Evolutionary conservation across 306 rosid species (phyloP).

Genomic region (Inga oerstediana): DNA sequence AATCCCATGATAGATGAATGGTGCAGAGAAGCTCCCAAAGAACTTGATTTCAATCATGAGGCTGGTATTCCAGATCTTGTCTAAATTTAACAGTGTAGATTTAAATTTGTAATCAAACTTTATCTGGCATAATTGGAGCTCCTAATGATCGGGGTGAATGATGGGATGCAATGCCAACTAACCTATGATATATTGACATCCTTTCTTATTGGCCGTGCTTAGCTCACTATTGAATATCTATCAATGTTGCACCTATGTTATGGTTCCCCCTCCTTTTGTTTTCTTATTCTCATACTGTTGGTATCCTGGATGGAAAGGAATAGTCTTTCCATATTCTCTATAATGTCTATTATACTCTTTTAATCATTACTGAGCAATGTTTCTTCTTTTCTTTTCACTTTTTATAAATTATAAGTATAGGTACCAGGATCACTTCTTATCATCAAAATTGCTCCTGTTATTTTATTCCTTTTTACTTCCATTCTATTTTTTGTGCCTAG

Average conservation of each 20-base stretch:
- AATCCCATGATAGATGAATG: constrained; percentile 99
- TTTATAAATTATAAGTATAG: neutral
- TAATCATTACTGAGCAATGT: neutral
- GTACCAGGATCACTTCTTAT: neutral
- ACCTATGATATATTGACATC: neutral
- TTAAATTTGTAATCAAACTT: neutral
- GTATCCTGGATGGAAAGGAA: neutral
- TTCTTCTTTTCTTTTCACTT: neutral
- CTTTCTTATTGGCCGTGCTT: neutral
- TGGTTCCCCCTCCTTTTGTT: neutral
- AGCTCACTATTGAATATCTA: neutral
- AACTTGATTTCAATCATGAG: constrained; percentile 90
- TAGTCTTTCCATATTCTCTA: neutral
- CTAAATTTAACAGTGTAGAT: neutral
- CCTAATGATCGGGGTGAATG: neutral
- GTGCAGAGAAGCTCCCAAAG: constrained; percentile 99
- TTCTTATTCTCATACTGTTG: constrained; percentile 13
- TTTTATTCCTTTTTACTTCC: neutral
- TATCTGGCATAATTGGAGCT: neutral
- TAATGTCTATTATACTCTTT: neutral
- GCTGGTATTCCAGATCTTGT: constrained; percentile 58
- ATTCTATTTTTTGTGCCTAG: neutral
- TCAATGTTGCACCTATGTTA: neutral
- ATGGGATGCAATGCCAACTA: constrained; percentile 2
- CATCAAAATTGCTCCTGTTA: neutral